phyloP scores from a whole-genome alignment of 495 filamentous ascomycete genomes.

The Penicillium daleae region DNA sequence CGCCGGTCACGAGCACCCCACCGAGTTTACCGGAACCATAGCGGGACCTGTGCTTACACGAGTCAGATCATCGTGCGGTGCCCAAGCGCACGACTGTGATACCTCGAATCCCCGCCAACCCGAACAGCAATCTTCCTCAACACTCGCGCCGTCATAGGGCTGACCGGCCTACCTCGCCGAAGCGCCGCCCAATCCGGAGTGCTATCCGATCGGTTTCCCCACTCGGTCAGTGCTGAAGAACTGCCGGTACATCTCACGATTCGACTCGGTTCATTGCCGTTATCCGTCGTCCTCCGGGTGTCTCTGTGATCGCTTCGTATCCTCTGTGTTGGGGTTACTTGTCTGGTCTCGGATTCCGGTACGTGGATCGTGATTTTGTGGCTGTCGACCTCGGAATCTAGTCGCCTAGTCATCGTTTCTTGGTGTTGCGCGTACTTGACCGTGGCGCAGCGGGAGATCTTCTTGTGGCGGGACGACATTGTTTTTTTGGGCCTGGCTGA shows the following conservation, averaged over 20 bases:
- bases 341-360: neutral
- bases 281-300: constrained; percentile 7
- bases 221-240: constrained; percentile 25
- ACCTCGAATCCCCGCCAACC: neutral
- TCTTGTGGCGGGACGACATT: neutral
- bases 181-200: constrained; percentile 29
- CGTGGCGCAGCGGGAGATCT: neutral
- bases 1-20: neutral
- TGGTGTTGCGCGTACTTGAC: neutral
- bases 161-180: constrained; percentile 28
- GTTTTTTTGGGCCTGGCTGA: neutral
- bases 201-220: constrained; percentile 20
- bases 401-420: neutral
- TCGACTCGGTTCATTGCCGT: constrained; percentile 19
- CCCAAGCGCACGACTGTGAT: constrained; percentile 5
- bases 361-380: neutral
- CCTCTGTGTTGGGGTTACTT: neutral
- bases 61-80: neutral
- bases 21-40: neutral
- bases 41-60: neutral
- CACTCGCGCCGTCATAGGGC: constrained; percentile 21
- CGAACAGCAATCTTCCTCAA: neutral
- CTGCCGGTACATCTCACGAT: constrained; percentile 16
- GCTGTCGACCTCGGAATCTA: neutral
- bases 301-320: constrained; percentile 2